Evolutionary conservation across 2,329 filamentous ascomycete species (phyloP).

Genomic region (Xylaria digitata): DNA sequence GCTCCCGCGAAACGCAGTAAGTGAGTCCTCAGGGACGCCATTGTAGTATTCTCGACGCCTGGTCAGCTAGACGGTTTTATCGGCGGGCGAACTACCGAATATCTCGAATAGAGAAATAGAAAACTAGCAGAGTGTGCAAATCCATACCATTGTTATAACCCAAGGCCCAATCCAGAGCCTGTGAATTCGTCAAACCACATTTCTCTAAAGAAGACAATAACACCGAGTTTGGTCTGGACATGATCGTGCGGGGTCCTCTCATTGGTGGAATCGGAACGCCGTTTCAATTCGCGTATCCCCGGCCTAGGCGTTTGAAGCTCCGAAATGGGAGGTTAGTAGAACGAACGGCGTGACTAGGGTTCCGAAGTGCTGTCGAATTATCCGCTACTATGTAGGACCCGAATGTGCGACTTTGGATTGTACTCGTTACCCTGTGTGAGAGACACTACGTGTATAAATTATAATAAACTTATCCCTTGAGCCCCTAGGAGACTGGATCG

Average conservation of each 20-base stretch:
- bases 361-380: conserved; percentile 8
- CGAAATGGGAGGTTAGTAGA: conserved; percentile 30
- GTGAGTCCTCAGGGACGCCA: conserved; percentile 28
- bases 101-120: background rate
- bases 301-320: conserved; percentile 16
- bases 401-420: background rate
- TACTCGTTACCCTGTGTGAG: background rate
- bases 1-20: conserved; percentile 29
- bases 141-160: background rate
- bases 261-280: conserved; percentile 35
- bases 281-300: conserved; percentile 21
- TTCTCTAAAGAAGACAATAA: conserved; percentile 13
- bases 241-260: conserved; percentile 8
- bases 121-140: conserved; percentile 6
- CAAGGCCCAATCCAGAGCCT: background rate
- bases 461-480: background rate
- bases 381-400: background rate
- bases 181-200: background rate
- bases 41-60: conserved; percentile 4
- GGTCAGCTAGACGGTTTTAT: background rate
- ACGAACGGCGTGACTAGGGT: conserved; percentile 11
- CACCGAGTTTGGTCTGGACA: conserved; percentile 12
- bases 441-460: background rate
- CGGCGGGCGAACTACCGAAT: background rate
- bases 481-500: background rate